Percentiles rank a stretch among this genome's conserved stretches.
Conservation (phyloP, 163 green algal species). For the Prototheca stagnorum region DNA sequence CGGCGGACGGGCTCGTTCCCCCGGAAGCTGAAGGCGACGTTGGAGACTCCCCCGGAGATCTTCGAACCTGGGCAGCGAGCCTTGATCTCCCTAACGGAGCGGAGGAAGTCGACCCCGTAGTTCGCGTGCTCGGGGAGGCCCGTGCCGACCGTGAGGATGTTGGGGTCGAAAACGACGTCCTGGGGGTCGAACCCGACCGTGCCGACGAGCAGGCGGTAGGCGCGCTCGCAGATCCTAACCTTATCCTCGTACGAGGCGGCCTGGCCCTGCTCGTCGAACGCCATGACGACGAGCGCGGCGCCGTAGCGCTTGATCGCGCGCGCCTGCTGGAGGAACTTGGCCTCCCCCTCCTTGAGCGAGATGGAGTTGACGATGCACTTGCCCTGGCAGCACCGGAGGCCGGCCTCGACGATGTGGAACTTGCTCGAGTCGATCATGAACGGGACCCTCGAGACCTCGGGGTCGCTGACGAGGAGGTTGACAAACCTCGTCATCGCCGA, state of each 20-base stretch:
- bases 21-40: slow-evolving; percentile 97
- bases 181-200: slow-evolving; percentile 87
- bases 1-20: slow-evolving; percentile 92
- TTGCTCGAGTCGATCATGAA: slow-evolving; percentile 99
- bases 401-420: slow-evolving; percentile 93
- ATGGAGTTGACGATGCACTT: slow-evolving; percentile 99
- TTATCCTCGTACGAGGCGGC: slow-evolving; percentile 67
- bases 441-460: slow-evolving; percentile 75
- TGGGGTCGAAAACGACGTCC: slow-evolving; percentile 98
- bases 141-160: slow-evolving; percentile 95
- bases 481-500: slow-evolving; percentile 92
- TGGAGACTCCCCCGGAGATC: slow-evolving; percentile 90
- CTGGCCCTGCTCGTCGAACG: slow-evolving; percentile 95
- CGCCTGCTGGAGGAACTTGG: slow-evolving; percentile 72
- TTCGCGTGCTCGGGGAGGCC: slow-evolving; percentile 96
- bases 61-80: slow-evolving; percentile 78
- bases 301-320: slow-evolving; percentile 71
- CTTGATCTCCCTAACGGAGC: slow-evolving; percentile 84
- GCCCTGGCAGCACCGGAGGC: slow-evolving; percentile 92
- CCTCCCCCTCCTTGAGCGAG: slow-evolving; percentile 93
- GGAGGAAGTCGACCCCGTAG: slow-evolving; percentile 97
- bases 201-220: slow-evolving; percentile 89
- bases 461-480: slow-evolving; percentile 90
- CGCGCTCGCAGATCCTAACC: slow-evolving; percentile 81
- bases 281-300: slow-evolving; percentile 94